Evolutionary conservation across 2,329 filamentous ascomycete species (phyloP).

Genomic region (Paecilomyces niveus): DNA sequence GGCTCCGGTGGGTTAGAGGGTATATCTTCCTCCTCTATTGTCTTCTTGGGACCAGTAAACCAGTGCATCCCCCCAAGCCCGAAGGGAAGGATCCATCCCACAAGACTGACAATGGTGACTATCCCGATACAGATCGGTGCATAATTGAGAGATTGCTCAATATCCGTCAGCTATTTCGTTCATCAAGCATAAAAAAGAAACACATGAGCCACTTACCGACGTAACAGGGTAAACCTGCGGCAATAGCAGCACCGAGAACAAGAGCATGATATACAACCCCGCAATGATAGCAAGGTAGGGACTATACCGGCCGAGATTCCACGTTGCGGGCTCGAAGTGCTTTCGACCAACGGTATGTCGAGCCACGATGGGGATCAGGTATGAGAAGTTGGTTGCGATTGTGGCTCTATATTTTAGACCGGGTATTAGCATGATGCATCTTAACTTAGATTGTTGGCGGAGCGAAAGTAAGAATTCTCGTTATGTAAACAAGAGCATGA

Average conservation of each 20-base stretch:
- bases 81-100: constrained; percentile 30
- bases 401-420: constrained; percentile 15
- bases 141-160: constrained; percentile 29
- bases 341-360: constrained; percentile 31
- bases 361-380: constrained; percentile 33
- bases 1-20: background rate
- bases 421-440: background rate
- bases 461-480: too few species aligned
- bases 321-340: constrained; percentile 26
- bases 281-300: constrained; percentile 21
- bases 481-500: background rate
- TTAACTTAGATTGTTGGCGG: too few species aligned
- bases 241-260: constrained; percentile 29
- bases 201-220: background rate
- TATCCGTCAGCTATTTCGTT: background rate
- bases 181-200: background rate
- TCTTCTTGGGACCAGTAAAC: constrained; percentile 33
- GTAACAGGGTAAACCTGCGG: constrained; percentile 34
- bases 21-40: constrained; percentile 23
- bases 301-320: constrained; percentile 25
- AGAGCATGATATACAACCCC: constrained; percentile 27
- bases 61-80: constrained; percentile 26
- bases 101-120: constrained; percentile 26
- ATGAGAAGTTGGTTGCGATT: constrained; percentile 32
- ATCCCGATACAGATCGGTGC: constrained; percentile 33